These are phyloP conservation scores for Neurospora sp. DNA, from an alignment of 495 filamentous ascomycete genomes.

Conservation along the genomic window DNA sequence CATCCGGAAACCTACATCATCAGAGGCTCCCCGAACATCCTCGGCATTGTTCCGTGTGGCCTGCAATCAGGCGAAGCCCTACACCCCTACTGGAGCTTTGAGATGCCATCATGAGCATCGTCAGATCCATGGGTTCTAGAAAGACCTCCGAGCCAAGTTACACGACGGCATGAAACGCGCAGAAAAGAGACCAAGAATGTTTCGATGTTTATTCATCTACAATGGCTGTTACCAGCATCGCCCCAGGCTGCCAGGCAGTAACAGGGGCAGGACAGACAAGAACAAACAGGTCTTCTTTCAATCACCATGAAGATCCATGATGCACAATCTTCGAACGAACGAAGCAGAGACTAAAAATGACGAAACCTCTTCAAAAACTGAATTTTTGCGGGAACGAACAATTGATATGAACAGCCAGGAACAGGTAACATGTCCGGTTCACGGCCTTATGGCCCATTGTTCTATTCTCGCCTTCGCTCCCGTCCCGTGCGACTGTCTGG, in stretches of 20 bases:
- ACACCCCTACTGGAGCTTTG: not conserved
- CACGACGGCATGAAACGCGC: not conserved
- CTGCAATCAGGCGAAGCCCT: not conserved
- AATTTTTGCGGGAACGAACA: not conserved
- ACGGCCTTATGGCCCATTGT: not conserved
- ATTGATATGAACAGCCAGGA: not conserved
- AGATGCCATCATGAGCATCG: not conserved
- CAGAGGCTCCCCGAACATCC: not conserved
- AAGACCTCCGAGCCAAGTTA: not conserved
- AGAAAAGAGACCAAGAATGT: not conserved
- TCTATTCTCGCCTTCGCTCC: not conserved
- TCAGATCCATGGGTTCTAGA: not conserved
- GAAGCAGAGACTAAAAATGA: not conserved
- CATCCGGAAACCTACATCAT: not conserved
- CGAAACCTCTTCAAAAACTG: not conserved
- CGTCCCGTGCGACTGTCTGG: not conserved
- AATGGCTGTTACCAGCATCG: not conserved
- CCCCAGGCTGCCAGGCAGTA: not conserved
- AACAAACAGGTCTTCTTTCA: not conserved
- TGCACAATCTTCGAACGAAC: not conserved
- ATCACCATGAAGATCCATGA: not conserved
- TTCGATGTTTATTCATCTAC: not conserved
- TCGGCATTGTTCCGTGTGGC: not conserved
- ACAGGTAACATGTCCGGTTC: not conserved
- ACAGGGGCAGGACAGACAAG: not conserved